Evolutionary conservation across 2,329 filamentous ascomycete species (phyloP), one percentile per base, ranked within the genome.

Genomic region (Ilyonectria mors-panacis): DNA sequence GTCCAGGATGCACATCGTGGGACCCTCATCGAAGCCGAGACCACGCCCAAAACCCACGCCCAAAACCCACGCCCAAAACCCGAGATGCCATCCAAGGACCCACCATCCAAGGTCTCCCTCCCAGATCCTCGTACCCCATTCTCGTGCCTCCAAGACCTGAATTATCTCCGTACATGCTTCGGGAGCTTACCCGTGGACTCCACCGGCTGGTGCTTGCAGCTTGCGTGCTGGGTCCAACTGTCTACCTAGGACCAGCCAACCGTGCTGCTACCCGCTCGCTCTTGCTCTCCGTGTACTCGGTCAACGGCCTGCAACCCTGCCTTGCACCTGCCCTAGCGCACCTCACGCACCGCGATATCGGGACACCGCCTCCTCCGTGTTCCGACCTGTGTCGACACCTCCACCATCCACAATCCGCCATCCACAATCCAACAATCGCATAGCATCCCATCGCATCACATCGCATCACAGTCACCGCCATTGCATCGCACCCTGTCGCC

Each of bases 381-480:
- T 21, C 50, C 28, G 51, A n/a, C 15, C 21, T 17, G 19, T 15
- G 53, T 42, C 50, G 21, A 39, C 53, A 37, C 37, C 26, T 37
- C 51, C 51, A 55, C 30, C 12, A 63, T 54, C 55, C 55, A 42
- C 55, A n/a, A 28, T 39, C 37, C 9, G 13, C 13, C 35, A 19
- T 45, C 54, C 54, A 44, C 21, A 6, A 15, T 30, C 33, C 33
- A 33, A 33, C 19, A 28, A 28, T 53, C 59, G 17, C 48, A 28
- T 21, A 23, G 48, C 35, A 62, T 54, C 45, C 21, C 65, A 47
- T 65, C 48, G 42, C 51, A 50, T 60, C 48, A 23, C 47, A 47
- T 47, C 23, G 21, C 53, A 67, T 63, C 37, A 35, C 48, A 4
- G 28, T 51, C 47, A 42, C 39, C 39, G 47, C 26, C 47, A 10